Base-by-base conservation (phyloP, 2,329 filamentous ascomycete species). In the Parasarocladium wereldwijsianum region DNA sequence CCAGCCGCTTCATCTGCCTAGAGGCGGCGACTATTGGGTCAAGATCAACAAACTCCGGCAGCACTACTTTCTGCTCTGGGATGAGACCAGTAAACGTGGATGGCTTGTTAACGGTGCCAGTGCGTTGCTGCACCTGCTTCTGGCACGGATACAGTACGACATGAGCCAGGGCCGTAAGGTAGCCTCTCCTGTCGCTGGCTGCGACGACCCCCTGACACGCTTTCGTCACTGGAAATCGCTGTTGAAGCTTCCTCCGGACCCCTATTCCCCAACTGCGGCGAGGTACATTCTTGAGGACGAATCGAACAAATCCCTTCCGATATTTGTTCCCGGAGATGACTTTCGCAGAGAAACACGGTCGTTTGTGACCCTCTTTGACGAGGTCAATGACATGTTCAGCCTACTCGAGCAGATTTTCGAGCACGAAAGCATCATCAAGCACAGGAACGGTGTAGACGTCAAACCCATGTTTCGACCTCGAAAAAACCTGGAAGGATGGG, bases 51-150 rank as follows among this genome's bases (percentile, higher is more conserved):
- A 40, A 40, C 8, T 42, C 27, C 24, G 35, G 8, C 19, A 21
- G 19, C 19, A 21, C 19, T 21, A 21, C 19, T 21, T 46, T 3
- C 20, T 46, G 4, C 14, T 47, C 2, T 47, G 43, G 43, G 43
- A 47, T 16, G 41, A 44, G 17, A 25, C 18, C n/a, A 38, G 37
- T n/a, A 46, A 44, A 24, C 34, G 43, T 19, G 46, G 41, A 3
- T 49, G 46, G 46, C 37, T 49, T 1, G 31, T 44, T n/a, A 45
- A 47, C n/a, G 46, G 46, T 2, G 36, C 35, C 1, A 46, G 41
- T 25, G 40, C 40, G 3, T 23, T 47, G 17, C 29, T 49, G 3
- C 41, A 46, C 24, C 27, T 43, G 4, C 11, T 43, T 7, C 36
- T 37, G 6, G 37, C 40, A 3, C 43, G 40, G 0, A 16, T 49